Evolutionary conservation across 1,284 basidiomycete genomes (phyloP).

Genomic region (Heterobasidion irregulare): DNA sequence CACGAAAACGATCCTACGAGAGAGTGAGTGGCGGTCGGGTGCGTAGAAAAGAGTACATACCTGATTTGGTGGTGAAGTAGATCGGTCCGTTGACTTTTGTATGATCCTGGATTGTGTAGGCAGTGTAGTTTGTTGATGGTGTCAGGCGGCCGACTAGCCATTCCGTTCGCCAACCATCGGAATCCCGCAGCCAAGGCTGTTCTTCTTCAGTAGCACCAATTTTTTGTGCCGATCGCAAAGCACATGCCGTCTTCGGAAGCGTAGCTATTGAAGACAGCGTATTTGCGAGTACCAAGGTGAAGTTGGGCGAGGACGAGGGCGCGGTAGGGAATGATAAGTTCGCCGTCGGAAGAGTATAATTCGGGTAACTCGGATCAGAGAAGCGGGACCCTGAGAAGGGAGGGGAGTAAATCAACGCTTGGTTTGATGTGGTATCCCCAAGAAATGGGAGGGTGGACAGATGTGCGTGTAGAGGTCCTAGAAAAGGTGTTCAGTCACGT

Average conservation of each 20-base stretch:
- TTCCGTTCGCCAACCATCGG: conserved; percentile 55
- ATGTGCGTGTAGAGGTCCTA: conserved; percentile 39
- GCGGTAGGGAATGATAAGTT: conserved; percentile 41
- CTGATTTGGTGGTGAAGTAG: conserved; percentile 63
- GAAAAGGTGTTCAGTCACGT: neutral
- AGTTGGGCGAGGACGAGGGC: conserved; percentile 31
- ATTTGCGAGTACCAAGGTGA: conserved; percentile 45
- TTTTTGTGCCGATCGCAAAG: conserved; percentile 23
- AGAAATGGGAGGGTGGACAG: conserved; percentile 45
- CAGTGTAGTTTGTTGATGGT: conserved; percentile 66
- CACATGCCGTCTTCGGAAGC: conserved; percentile 54
- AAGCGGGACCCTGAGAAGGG: conserved; percentile 31
- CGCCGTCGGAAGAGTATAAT: conserved; percentile 68
- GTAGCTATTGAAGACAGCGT: conserved; percentile 29
- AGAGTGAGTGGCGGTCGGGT: conserved; percentile 3
- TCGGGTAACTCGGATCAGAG: conserved; percentile 57
- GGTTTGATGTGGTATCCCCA: conserved; percentile 71
- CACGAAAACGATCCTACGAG: conserved; percentile 59
- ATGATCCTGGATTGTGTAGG: conserved; percentile 45
- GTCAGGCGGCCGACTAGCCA: conserved; percentile 53
- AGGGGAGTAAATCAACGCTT: conserved; percentile 73
- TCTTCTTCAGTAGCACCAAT: conserved; percentile 19
- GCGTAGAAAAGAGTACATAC: conserved; percentile 26
- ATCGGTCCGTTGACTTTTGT: conserved; percentile 53
- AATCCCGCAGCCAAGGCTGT: conserved; percentile 46